Percentiles rank a stretch among this genome's conserved stretches.
These are phyloP conservation scores for Auricularia sp. DNA, from an alignment of 768 basidiomycete species.

Conservation along the genomic window DNA sequence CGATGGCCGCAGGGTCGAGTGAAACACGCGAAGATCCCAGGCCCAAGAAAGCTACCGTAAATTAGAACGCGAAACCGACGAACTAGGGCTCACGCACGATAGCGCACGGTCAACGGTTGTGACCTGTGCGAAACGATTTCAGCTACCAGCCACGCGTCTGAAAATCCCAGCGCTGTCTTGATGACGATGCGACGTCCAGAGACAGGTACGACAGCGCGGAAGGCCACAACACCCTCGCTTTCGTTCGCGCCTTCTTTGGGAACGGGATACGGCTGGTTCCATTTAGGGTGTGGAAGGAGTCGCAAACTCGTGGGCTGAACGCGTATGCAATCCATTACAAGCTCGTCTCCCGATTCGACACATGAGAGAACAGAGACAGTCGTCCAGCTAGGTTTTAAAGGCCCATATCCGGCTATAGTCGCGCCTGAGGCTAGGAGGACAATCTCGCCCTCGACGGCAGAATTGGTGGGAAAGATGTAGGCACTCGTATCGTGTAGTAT, in stretches of 20 bases:
- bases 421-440: not conserved
- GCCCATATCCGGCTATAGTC: not conserved
- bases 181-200: not conserved
- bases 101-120: not conserved
- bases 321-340: slow-evolving; percentile 5
- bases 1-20: not conserved
- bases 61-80: not conserved
- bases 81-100: not conserved
- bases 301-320: slow-evolving; percentile 38
- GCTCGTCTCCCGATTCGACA: slow-evolving; percentile 6
- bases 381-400: not conserved
- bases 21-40: not conserved
- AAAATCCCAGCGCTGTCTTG: not conserved
- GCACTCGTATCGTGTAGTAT: not conserved
- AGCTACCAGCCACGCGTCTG: not conserved
- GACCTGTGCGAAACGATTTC: not conserved
- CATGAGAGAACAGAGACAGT: slow-evolving; percentile 41
- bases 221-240: slow-evolving; percentile 62
- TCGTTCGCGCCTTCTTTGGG: slow-evolving; percentile 64
- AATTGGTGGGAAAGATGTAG: not conserved
- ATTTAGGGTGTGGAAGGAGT: slow-evolving; percentile 53
- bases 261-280: slow-evolving; percentile 48
- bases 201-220: slow-evolving; percentile 11
- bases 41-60: not conserved
- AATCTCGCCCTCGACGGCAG: not conserved